Percentiles rank a stretch among this genome's conserved stretches.
Evolutionary conservation across 371 early-diverging fungal species (phyloP).

Genomic region (Syncephalastrum contaminatum): DNA sequence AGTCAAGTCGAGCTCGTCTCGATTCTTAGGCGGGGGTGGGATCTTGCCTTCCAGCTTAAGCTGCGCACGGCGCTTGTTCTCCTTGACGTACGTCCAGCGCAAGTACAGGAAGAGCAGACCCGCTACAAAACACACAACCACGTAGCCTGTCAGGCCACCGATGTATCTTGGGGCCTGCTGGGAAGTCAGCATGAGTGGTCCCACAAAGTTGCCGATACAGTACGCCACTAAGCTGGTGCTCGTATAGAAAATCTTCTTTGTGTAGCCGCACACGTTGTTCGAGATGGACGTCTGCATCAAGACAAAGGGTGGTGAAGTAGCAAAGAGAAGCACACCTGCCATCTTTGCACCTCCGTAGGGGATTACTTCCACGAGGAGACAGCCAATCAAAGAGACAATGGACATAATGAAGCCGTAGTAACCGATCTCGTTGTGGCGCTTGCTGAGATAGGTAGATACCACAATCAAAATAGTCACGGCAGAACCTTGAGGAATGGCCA

Average conservation of each 20-base stretch:
- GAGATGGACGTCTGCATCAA: conserved; percentile 11
- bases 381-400: conserved; percentile 16
- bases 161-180: conserved; percentile 17
- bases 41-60: conserved; percentile 10
- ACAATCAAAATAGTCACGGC: conserved; percentile 16
- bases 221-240: conserved; percentile 10
- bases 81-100: conserved; percentile 23
- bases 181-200: conserved; percentile 30
- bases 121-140: conserved; percentile 19
- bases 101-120: conserved; percentile 12
- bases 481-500: conserved; percentile 23
- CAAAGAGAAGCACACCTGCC: conserved; percentile 11
- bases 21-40: conserved; percentile 13
- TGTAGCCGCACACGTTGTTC: conserved; percentile 18
- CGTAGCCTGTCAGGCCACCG: conserved; percentile 25
- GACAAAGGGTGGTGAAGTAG: conserved; percentile 12
- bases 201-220: conserved; percentile 21
- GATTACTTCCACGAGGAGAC: conserved; percentile 12
- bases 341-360: conserved; percentile 9
- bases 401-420: conserved; percentile 15
- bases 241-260: conserved; percentile 22
- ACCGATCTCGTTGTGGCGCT: conserved; percentile 14
- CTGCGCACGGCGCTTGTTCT: conserved; percentile 17
- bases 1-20: conserved; percentile 31
- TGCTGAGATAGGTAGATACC: conserved; percentile 13